These are phyloP conservation scores for Termitomyces sp. DNA, from an alignment of 1,284 basidiomycete genomes.

Conservation along the genomic window DNA sequence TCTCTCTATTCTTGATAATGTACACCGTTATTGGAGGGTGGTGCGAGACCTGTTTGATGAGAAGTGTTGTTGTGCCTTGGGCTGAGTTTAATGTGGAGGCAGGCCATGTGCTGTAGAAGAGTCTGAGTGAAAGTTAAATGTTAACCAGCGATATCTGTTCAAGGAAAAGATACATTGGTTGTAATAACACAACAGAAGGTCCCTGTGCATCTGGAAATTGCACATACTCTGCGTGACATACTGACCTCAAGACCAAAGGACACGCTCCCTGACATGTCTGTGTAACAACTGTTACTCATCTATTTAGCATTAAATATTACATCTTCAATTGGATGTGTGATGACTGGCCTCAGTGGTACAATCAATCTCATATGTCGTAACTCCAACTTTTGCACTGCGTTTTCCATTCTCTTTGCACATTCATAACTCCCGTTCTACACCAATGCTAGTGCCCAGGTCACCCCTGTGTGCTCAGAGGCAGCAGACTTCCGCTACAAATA, in stretches of 20 bases:
- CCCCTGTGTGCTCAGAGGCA: slow-evolving; percentile 86
- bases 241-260: slow-evolving; percentile 53
- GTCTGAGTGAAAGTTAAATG: too few species aligned
- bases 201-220: slow-evolving; percentile 55
- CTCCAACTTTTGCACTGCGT: not conserved
- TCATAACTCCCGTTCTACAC: slow-evolving; percentile 38
- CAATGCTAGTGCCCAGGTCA: slow-evolving; percentile 89
- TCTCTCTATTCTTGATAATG: slow-evolving; percentile 79
- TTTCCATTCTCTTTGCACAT: too few species aligned
- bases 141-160: slow-evolving; percentile 86
- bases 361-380: not conserved
- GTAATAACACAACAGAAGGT: slow-evolving; percentile 99
- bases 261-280: slow-evolving; percentile 95
- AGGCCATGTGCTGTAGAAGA: slow-evolving; percentile 93
- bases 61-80: slow-evolving; percentile 63
- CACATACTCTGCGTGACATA: not conserved
- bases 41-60: slow-evolving; percentile 97
- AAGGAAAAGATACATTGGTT: slow-evolving; percentile 92
- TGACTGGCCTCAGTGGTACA: slow-evolving; percentile 92
- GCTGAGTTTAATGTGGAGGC: slow-evolving; percentile 67
- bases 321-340: slow-evolving; percentile 94
- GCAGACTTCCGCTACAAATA: slow-evolving; percentile 96
- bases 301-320: slow-evolving; percentile 98
- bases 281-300: slow-evolving; percentile 92
- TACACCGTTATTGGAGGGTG: slow-evolving; percentile 88